Base-by-base conservation (phyloP, 2,329 filamentous ascomycete genomes). In the Fusarium graminum region DNA sequence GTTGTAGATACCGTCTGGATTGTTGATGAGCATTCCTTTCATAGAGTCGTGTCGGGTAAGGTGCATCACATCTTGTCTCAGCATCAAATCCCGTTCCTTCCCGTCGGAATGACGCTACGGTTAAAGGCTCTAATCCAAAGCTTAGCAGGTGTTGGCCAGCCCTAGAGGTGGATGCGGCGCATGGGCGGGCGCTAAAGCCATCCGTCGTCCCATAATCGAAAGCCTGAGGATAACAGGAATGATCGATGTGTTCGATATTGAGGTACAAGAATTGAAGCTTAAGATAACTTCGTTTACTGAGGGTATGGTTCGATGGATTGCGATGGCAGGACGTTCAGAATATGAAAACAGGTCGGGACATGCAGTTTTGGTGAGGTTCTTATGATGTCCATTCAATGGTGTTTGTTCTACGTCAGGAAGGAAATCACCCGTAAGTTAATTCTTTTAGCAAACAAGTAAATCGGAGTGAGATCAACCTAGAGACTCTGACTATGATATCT, bases 151-250 rank as follows among this genome's bases (percentile, higher is more conserved):
- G 32, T 34, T 34, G 13, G 32, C 25, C 42, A 25, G 28, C 38
- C 25, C 50, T 65, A 41, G 54, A 36, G 43, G 49, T 56, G 39
- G 45, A 36, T 54, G 59, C 40, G 59, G 64, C 53, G 47, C 19
- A 9, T 19, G 55, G 28, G 39, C 55, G 65, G 65, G 60, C 65
- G 30, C 65, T 67, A 67, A 45, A 40, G 14, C 19, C 30, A 53
- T 41, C 25, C 56, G 38, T 34, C 19, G 12, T 42, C 28, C 22
- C 11, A 17, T 8, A 16, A 8, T 4, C 16, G 16, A 34, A 7
- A 25, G 26, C 28, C 29, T 42, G 17, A 49, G 32, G 34, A 34
- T 49, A 49, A 49, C n/a, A 16, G 38, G 46, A 39, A 26, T 17
- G 22, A 39, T 19, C 9, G 3, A 49, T 28, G 22, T 8, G 22